Percentiles rank a stretch among this genome's conserved stretches.
Evolutionary conservation across 78 protist species (phyloP).

Genomic region (Speleostelium caveatum): DNA sequence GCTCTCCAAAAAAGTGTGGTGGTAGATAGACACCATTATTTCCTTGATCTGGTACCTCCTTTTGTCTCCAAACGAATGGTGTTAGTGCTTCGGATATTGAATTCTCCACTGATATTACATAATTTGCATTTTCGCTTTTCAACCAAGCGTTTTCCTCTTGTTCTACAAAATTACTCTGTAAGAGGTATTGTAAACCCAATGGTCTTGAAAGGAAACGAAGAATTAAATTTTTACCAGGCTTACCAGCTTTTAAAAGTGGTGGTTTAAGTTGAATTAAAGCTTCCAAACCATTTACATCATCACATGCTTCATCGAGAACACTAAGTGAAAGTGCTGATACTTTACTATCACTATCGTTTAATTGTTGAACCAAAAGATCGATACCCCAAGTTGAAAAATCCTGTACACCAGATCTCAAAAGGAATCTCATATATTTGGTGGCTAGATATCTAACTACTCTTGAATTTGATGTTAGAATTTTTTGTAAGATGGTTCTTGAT

Average conservation of each 20-base stretch:
- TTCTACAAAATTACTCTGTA: slow-evolving; percentile 40
- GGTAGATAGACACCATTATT: slow-evolving; percentile 72
- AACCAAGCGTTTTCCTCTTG: slow-evolving; percentile 63
- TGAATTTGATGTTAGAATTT: slow-evolving; percentile 21
- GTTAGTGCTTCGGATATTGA: slow-evolving; percentile 43
- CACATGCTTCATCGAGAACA: slow-evolving; percentile 78
- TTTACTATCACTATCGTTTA: slow-evolving; percentile 59
- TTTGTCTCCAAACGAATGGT: slow-evolving; percentile 33
- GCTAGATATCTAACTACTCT: slow-evolving; percentile 54
- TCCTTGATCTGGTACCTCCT: slow-evolving; percentile 47
- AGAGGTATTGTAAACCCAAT: slow-evolving; percentile 33
- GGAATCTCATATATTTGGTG: slow-evolving; percentile 44
- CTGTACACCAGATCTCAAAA: slow-evolving; percentile 53
- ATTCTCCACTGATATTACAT: slow-evolving; percentile 33
- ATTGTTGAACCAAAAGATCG: slow-evolving; percentile 44
- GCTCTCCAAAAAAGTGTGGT: slow-evolving; percentile 81
- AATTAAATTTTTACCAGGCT: slow-evolving; percentile 43
- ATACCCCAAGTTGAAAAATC: slow-evolving; percentile 78
- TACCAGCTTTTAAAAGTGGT: slow-evolving; percentile 41
- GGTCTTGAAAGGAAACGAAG: slow-evolving; percentile 63
- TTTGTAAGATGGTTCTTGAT: slow-evolving; percentile 38
- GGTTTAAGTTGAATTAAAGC: slow-evolving; percentile 38
- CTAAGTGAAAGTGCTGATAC: slow-evolving; percentile 40
- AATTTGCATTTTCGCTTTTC: slow-evolving; percentile 31
- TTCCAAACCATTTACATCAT: slow-evolving; percentile 43